phyloP scores from a whole-genome alignment of 345 rosid genomes.

The Noccaea bulbosa region DNA sequence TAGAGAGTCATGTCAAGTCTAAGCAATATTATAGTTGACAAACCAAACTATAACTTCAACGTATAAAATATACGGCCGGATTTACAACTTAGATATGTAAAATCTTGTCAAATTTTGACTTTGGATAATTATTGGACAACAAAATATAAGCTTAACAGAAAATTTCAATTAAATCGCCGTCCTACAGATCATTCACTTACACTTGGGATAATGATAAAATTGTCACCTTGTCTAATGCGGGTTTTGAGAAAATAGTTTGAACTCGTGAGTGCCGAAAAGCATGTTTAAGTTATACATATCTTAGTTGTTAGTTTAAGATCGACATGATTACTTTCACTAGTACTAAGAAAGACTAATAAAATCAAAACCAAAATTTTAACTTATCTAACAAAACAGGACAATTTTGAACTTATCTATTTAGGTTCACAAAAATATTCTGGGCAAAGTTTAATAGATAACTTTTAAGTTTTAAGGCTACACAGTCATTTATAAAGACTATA shows the following conservation, averaged over 20 bases:
- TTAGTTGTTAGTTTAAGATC: constrained; percentile 32
- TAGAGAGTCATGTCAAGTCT: constrained; percentile 18
- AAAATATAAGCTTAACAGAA: constrained; percentile 6
- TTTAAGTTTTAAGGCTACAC: background rate
- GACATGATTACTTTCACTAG: constrained; percentile 31
- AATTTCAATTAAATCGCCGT: constrained; percentile 27
- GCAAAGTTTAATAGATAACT: background rate
- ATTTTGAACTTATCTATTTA: constrained; percentile 10
- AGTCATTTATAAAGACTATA: no score
- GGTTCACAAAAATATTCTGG: background rate
- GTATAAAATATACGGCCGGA: background rate
- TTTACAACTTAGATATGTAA: background rate
- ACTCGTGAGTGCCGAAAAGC: constrained; percentile 27
- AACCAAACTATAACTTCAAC: background rate
- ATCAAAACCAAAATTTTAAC: background rate
- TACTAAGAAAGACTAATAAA: constrained; percentile 2
- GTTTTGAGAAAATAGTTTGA: constrained; percentile 11
- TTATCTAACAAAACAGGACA: constrained; percentile 15
- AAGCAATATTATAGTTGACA: background rate
- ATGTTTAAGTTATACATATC: background rate
- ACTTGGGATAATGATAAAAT: constrained; percentile 31
- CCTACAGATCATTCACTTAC: constrained; percentile 26
- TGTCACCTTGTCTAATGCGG: constrained; percentile 23
- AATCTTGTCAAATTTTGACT: constrained; percentile 5
- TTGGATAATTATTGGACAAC: background rate